phyloP scores from a whole-genome alignment of 2,329 filamentous ascomycete species.

The Venturia effusa region DNA sequence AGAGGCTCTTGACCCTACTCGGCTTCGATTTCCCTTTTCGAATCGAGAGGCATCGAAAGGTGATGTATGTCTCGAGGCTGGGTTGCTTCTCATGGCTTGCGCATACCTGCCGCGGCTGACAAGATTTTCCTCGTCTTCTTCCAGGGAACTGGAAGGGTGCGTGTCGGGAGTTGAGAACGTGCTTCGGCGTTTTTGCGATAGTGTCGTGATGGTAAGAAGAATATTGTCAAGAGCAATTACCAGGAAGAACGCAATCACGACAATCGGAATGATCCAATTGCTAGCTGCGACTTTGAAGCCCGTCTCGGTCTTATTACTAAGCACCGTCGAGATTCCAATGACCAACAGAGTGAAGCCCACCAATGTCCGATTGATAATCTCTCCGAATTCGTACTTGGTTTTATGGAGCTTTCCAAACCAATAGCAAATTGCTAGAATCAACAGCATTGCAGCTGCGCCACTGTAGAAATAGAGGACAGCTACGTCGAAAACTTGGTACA shows the following conservation, averaged over 20 bases:
- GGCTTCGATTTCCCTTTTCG: background rate
- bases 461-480: slow-evolving; percentile 20
- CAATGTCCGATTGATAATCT: slow-evolving; percentile 19
- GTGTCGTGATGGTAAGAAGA: background rate
- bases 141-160: background rate
- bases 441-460: slow-evolving; percentile 14
- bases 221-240: slow-evolving; percentile 8
- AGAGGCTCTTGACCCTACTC: background rate
- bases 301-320: slow-evolving; percentile 15
- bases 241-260: slow-evolving; percentile 15
- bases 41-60: background rate
- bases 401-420: slow-evolving; percentile 8
- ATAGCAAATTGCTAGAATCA: slow-evolving; percentile 9
- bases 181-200: background rate
- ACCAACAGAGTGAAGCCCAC: slow-evolving; percentile 18
- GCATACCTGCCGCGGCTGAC: background rate
- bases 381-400: slow-evolving; percentile 20
- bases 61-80: background rate
- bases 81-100: background rate
- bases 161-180: background rate
- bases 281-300: slow-evolving; percentile 19
- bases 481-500: slow-evolving; percentile 18
- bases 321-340: slow-evolving; percentile 16
- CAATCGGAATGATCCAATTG: slow-evolving; percentile 18
- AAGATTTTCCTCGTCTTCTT: background rate